Evolutionary conservation across 2,329 filamentous ascomycete genomes (phyloP).

Genomic region (Scytalidium sp.): DNA sequence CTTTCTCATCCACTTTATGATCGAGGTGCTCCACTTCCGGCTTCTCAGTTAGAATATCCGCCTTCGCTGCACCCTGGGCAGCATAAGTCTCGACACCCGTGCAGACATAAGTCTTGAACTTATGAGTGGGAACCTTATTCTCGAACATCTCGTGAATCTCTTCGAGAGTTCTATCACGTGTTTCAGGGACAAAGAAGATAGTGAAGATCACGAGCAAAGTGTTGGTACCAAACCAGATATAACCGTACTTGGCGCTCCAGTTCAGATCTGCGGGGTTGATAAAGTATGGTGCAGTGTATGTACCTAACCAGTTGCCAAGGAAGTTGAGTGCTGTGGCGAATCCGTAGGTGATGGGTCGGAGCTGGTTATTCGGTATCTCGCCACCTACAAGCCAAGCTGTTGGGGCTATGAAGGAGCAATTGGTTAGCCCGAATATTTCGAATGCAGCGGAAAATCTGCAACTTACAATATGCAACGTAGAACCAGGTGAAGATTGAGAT

Average conservation of each 20-base stretch:
- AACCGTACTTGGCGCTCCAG: slow-evolving; percentile 29
- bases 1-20: neutral
- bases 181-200: slow-evolving; percentile 17
- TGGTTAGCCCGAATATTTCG: slow-evolving; percentile 43
- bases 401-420: slow-evolving; percentile 20
- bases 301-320: slow-evolving; percentile 36
- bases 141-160: slow-evolving; percentile 10
- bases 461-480: slow-evolving; percentile 43
- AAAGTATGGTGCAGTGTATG: slow-evolving; percentile 39
- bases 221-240: slow-evolving; percentile 39
- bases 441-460: slow-evolving; percentile 68
- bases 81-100: neutral
- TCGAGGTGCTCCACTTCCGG: neutral
- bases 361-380: slow-evolving; percentile 36
- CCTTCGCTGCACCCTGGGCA: neutral
- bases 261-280: slow-evolving; percentile 37
- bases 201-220: slow-evolving; percentile 30
- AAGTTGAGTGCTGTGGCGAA: slow-evolving; percentile 36
- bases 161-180: slow-evolving; percentile 12
- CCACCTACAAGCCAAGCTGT: slow-evolving; percentile 38
- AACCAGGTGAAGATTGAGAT: slow-evolving; percentile 4
- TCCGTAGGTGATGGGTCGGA: slow-evolving; percentile 37
- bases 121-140: slow-evolving; percentile 4
- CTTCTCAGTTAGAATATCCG: neutral
- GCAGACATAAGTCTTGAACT: slow-evolving; percentile 4